Evolutionary conservation across 495 filamentous ascomycete genomes (phyloP).

Genomic region (Talaromyces liani): DNA sequence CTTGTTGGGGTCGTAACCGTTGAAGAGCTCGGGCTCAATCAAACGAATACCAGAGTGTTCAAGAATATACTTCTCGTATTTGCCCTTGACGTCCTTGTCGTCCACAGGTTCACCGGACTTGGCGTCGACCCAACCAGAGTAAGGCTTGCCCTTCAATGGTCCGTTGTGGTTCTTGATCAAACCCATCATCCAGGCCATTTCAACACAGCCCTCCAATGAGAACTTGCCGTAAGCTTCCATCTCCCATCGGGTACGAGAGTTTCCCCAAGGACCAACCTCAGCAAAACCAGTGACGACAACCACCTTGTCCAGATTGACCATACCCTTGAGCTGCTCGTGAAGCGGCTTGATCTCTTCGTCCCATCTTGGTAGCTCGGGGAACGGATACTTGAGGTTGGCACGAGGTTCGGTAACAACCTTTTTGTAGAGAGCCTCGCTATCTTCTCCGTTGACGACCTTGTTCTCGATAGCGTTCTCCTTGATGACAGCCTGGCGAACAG

Average conservation of each 20-base stretch:
- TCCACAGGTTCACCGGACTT: conserved; percentile 94
- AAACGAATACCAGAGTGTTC: conserved; percentile 97
- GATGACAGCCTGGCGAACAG: conserved; percentile 85
- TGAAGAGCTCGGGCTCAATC: conserved; percentile 95
- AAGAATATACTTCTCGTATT: conserved; percentile 93
- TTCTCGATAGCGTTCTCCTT: conserved; percentile 96
- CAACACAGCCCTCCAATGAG: conserved; percentile 94
- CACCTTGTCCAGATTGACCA: conserved; percentile 97
- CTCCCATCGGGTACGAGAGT: conserved; percentile 95
- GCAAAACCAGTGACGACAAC: conserved; percentile 96
- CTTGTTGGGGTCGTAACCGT: conserved; percentile 95
- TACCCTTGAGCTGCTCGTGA: conserved; percentile 81
- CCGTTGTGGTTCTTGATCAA: conserved; percentile 98
- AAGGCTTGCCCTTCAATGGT: conserved; percentile 92
- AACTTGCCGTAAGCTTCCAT: conserved; percentile 98
- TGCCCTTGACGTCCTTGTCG: conserved; percentile 93
- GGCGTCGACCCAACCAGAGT: conserved; percentile 94
- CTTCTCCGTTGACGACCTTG: conserved; percentile 93
- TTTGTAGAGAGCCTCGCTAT: conserved; percentile 86
- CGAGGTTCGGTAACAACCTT: conserved; percentile 87
- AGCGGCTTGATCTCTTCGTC: conserved; percentile 83
- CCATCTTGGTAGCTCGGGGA: conserved; percentile 85
- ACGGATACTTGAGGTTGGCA: conserved; percentile 95
- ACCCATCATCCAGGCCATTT: conserved; percentile 99
- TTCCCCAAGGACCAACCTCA: conserved; percentile 97